These are phyloP conservation scores for Chloroidium sp. DNA, from an alignment of 163 green algal genomes.

Conservation along the genomic window DNA sequence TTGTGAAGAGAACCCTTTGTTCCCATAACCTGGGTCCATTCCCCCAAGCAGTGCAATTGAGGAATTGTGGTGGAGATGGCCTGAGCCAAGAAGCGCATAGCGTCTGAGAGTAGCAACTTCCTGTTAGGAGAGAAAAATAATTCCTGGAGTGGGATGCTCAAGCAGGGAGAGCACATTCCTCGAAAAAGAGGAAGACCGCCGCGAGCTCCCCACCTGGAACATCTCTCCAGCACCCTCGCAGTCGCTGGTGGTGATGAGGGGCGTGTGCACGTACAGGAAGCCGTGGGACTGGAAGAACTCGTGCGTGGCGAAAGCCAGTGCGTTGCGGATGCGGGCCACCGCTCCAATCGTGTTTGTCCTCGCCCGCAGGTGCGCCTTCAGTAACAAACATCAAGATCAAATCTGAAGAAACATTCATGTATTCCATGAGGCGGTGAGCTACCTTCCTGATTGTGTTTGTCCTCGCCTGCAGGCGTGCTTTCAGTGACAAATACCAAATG, in stretches of 20 bases:
- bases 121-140: no score
- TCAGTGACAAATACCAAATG: constrained; percentile 7
- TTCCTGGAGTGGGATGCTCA: constrained; percentile 16
- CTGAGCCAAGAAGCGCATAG: no score
- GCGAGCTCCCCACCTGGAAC: constrained; percentile 75
- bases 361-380: constrained; percentile 81
- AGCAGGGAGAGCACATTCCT: no score
- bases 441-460: no score
- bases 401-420: no score
- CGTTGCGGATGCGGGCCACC: constrained; percentile 90
- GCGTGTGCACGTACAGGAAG: constrained; percentile 98
- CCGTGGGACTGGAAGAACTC: constrained; percentile 80
- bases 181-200: no score
- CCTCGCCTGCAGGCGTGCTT: constrained; percentile 19
- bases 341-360: constrained; percentile 78
- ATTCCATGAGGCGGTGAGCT: no score
- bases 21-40: no score
- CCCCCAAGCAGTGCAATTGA: no score
- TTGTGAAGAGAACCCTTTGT: background rate
- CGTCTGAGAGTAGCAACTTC: no score
- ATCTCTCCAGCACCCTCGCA: constrained; percentile 98
- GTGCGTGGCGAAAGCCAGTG: constrained; percentile 91
- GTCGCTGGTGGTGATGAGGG: constrained; percentile 91
- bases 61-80: no score
- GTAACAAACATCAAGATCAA: no score